phyloP scores from a whole-genome alignment of 2,329 filamentous ascomycete genomes.

The Fusarium nanum region DNA sequence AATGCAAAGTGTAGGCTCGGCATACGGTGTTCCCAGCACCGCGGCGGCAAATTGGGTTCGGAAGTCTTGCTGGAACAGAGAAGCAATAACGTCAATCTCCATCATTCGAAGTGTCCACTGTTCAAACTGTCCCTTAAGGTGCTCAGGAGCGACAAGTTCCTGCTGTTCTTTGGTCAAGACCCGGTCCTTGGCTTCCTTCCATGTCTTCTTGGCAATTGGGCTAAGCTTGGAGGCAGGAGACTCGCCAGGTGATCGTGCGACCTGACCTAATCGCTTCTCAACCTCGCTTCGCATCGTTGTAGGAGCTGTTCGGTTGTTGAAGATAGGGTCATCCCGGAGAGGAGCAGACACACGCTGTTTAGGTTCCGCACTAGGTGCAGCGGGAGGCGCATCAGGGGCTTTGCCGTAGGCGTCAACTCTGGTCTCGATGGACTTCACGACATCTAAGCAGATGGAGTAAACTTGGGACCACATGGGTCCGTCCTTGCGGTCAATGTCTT shows the following conservation, averaged over 20 bases:
- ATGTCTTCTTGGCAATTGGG: conserved; percentile 63
- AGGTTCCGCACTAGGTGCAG: conserved; percentile 47
- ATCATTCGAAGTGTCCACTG: conserved; percentile 60
- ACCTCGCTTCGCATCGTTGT: conserved; percentile 57
- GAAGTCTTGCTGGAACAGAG: conserved; percentile 77
- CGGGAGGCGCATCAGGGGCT: conserved; percentile 51
- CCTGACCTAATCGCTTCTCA: conserved; percentile 59
- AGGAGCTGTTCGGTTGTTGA: conserved; percentile 53
- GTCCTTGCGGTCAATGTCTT: conserved; percentile 85
- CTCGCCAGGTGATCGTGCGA: conserved; percentile 60
- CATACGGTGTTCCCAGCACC: conserved; percentile 79
- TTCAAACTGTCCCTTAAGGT: conserved; percentile 61
- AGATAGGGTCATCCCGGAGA: conserved; percentile 59
- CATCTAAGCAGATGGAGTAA: conserved; percentile 73
- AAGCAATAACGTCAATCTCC: conserved; percentile 67
- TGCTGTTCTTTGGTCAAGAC: conserved; percentile 66
- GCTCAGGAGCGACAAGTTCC: conserved; percentile 62
- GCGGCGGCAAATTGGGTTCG: conserved; percentile 71
- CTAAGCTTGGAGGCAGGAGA: conserved; percentile 61
- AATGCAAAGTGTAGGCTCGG: conserved; percentile 73
- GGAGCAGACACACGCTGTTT: conserved; percentile 55
- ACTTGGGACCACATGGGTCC: conserved; percentile 87
- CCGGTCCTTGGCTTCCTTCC: conserved; percentile 60
- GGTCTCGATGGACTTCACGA: conserved; percentile 73
- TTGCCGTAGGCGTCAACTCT: conserved; percentile 74